Evolutionary conservation across 106 monocot species (phyloP).

Genomic region (Dioscorea zingiberensis): DNA sequence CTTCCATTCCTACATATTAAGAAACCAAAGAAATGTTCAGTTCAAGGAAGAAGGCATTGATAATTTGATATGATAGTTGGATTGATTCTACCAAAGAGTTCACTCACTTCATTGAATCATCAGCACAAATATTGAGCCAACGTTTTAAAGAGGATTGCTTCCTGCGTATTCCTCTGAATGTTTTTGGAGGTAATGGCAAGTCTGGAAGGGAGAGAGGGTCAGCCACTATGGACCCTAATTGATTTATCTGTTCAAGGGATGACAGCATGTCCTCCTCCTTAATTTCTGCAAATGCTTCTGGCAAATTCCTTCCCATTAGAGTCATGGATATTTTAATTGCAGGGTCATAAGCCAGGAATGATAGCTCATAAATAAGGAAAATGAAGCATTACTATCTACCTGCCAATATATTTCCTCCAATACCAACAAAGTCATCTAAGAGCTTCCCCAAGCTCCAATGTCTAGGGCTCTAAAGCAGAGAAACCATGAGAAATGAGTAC

Average conservation of each 20-base stretch:
- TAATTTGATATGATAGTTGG: neutral
- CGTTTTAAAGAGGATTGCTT: conserved; percentile 74
- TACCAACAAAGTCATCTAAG: conserved; percentile 64
- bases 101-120: conserved; percentile 69
- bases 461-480: conserved; percentile 55
- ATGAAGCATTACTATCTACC: conserved; percentile 29
- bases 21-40: neutral
- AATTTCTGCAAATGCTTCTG: conserved; percentile 54
- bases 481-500: neutral
- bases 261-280: conserved; percentile 44
- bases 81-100: neutral
- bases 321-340: neutral
- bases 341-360: neutral
- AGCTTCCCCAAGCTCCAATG: conserved; percentile 68
- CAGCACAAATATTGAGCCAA: conserved; percentile 72
- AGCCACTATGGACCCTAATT: conserved; percentile 29
- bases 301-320: conserved; percentile 2
- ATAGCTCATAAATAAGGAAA: too few relatives aligned
- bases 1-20: conserved; percentile 56
- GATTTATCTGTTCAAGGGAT: conserved; percentile 52
- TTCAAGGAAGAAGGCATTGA: neutral
- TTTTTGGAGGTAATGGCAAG: conserved; percentile 61
- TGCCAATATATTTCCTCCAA: conserved; percentile 53
- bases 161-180: conserved; percentile 73
- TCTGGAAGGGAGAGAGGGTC: conserved; percentile 56